Conservation (phyloP, 805 yeast genomes). For the Candida xiaguanensis region DNA sequence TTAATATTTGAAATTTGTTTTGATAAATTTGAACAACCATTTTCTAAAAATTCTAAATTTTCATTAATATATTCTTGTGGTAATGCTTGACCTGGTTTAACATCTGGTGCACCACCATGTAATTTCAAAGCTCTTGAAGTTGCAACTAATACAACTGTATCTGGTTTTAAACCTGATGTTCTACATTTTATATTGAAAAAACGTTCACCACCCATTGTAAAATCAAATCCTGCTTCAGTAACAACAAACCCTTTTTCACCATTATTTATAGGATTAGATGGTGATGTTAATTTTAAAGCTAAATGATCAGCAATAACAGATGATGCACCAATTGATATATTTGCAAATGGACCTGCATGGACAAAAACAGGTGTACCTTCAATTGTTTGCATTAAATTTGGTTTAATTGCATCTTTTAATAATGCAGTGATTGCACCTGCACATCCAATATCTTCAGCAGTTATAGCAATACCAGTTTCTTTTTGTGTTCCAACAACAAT, state of each 20-base stretch:
- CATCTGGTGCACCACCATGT: constrained; percentile 97
- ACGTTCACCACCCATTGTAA: constrained; percentile 99
- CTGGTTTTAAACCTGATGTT: constrained; percentile 82
- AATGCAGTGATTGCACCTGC: constrained; percentile 96
- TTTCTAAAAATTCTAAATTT: constrained; percentile 69
- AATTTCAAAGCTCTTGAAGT: constrained; percentile 95
- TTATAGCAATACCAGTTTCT: constrained; percentile 71
- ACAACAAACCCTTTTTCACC: constrained; percentile 76
- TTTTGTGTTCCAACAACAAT: constrained; percentile 83
- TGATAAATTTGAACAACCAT: constrained; percentile 83
- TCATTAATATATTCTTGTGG: constrained; percentile 80
- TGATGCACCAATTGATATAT: constrained; percentile 94
- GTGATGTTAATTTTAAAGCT: constrained; percentile 79
- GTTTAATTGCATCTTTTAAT: constrained; percentile 93
- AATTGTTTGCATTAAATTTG: constrained; percentile 93
- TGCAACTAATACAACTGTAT: constrained; percentile 89
- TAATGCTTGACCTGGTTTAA: constrained; percentile 85
- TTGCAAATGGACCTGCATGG: constrained; percentile 98
- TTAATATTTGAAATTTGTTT: constrained; percentile 87
- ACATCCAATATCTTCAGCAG: constrained; percentile 91
- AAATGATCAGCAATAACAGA: constrained; percentile 91
- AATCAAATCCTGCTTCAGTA: constrained; percentile 98
- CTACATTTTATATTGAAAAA: constrained; percentile 95
- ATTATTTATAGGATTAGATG: constrained; percentile 40
- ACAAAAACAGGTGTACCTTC: constrained; percentile 98